These are phyloP conservation scores for Mycosarcoma mackinlayi DNA, from an alignment of 1,284 basidiomycete genomes.

Conservation along the genomic window DNA sequence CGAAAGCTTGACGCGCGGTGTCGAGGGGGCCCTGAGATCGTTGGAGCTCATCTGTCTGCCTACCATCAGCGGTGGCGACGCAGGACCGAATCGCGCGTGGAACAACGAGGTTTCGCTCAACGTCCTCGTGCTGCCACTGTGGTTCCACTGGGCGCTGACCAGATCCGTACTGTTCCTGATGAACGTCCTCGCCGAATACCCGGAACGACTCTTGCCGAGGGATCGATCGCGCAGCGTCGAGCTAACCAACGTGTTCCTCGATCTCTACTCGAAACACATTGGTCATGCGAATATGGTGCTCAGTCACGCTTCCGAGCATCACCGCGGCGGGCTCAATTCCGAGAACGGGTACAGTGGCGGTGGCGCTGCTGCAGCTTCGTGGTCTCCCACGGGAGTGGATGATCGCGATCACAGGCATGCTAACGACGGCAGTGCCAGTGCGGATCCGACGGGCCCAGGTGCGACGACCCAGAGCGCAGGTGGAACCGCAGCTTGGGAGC, in stretches of 20 bases:
- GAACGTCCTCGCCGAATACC: constrained; percentile 40
- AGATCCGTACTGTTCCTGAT: constrained; percentile 35
- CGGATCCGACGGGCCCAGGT: not conserved
- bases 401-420: constrained; percentile 4
- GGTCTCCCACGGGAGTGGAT: constrained; percentile 10
- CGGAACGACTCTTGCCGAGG: constrained; percentile 26
- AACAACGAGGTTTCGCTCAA: constrained; percentile 23
- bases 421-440: not conserved
- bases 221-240: constrained; percentile 28
- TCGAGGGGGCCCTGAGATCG: constrained; percentile 29
- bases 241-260: constrained; percentile 35
- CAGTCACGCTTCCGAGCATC: constrained; percentile 11
- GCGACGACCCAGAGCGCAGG: not conserved
- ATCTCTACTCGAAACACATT: constrained; percentile 40
- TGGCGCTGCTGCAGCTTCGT: constrained; percentile 9
- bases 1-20: constrained; percentile 24
- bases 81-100: no score
- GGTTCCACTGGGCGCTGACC: constrained; percentile 44
- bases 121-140: constrained; percentile 30
- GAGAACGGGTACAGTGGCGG: not conserved
- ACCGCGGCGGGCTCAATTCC: not conserved
- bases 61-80: not conserved
- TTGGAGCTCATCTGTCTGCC: constrained; percentile 32
- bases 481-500: constrained; percentile 6
- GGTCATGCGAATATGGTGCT: constrained; percentile 42